Evolutionary conservation across 768 basidiomycete genomes (phyloP).

Genomic region (Suillus luteus): DNA sequence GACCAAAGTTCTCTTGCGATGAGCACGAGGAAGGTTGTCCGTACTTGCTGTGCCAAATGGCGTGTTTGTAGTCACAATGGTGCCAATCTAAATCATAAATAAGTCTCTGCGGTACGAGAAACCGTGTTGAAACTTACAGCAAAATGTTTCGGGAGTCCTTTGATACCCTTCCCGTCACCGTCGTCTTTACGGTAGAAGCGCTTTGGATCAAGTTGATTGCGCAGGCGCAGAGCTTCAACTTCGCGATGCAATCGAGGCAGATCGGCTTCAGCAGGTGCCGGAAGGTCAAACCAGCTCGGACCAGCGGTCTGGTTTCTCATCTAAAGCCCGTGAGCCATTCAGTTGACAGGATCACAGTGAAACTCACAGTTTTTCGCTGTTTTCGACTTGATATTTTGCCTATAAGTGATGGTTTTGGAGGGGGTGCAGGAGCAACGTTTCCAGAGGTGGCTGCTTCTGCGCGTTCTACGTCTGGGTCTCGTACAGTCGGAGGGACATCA

Average conservation of each 20-base stretch:
- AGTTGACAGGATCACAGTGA: background rate
- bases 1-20: conserved; percentile 80
- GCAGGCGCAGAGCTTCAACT: conserved; percentile 82
- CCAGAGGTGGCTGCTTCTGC: conserved; percentile 54
- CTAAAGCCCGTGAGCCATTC: conserved; percentile 37
- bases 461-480: conserved; percentile 63
- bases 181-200: conserved; percentile 88
- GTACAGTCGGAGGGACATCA: conserved; percentile 47
- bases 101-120: background rate
- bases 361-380: conserved; percentile 66
- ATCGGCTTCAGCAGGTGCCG: conserved; percentile 79
- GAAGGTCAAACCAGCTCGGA: conserved; percentile 85
- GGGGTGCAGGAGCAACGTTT: conserved; percentile 55
- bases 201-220: conserved; percentile 90
- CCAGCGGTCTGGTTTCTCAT: conserved; percentile 73
- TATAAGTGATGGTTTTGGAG: conserved; percentile 59
- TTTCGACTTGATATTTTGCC: conserved; percentile 74
- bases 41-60: conserved; percentile 71
- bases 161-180: conserved; percentile 82
- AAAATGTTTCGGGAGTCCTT: conserved; percentile 85
- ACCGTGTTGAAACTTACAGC: conserved; percentile 57
- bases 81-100: conserved; percentile 62
- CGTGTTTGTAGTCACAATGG: conserved; percentile 65
- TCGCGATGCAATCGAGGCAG: conserved; percentile 79
- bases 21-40: conserved; percentile 70